Evolutionary conservation across 192 early-diverging fungal species (phyloP), one percentile per base, ranked within the genome.

Genomic region (Spinellus fusiger): DNA sequence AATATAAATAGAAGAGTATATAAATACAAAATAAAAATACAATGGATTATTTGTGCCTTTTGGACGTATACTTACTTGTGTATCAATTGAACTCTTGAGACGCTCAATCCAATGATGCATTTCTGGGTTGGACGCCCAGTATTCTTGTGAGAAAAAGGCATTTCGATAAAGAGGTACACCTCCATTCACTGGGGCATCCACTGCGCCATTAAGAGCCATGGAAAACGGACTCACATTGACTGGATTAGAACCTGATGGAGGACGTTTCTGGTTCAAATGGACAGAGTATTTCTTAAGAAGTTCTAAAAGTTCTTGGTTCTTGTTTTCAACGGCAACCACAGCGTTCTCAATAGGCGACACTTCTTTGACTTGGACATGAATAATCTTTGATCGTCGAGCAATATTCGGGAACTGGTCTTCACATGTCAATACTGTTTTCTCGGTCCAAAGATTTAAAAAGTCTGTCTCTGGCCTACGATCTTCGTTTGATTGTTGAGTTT

Each of bases 111-210:
- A 68, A 0, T 56, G 27, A 38, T 56, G 66, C 35, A 70, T 78
- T 31, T 82, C 76, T 23, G 75, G 67, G 56, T 81, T 58, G 13
- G 74, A 33, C 15, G 58, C 57, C 37, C 54, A 55, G 58, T 75
- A 83, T n/a, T 66, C 59, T 4, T 64, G 49, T 15, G 61, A 63
- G 25, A 91, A 69, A 63, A 91, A 91, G 0, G 89, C 86, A 29
- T 71, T 77, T 56, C 76, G 73, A 63, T 92, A 92, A 81, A 92
- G 84, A 23, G 83, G 82, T 3, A 92, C 74, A 28, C 89, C 89
- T 26, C 89, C 90, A 74, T 92, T 92, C 1, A 92, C 86, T 8
- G 89, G 89, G 8, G 90, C 89, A 76, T 92, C 90, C 0, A 92
- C 82, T 3, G 89, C 85, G 32, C 90, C 89, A 53, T 89, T 89